These are phyloP conservation scores for Dendryphion nanum DNA, from an alignment of 2,329 filamentous ascomycete species.

Conservation along the genomic window DNA sequence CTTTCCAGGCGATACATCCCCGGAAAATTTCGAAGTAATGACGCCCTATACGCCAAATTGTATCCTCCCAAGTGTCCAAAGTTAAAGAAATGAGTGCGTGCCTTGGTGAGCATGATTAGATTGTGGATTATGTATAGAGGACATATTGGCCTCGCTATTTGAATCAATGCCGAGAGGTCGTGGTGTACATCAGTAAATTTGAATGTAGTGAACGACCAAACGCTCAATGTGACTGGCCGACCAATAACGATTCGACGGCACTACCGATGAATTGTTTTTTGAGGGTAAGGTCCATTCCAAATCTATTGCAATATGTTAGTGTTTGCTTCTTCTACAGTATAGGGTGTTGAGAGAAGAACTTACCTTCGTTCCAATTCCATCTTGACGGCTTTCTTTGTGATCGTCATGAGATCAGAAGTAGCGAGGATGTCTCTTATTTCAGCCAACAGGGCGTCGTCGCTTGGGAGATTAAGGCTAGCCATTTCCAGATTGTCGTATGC, in stretches of 20 bases:
- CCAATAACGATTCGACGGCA: slow-evolving; percentile 29
- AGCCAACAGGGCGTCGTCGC: slow-evolving; percentile 82
- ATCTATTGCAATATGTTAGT: slow-evolving; percentile 44
- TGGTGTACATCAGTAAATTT: slow-evolving; percentile 8
- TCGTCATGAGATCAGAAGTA: slow-evolving; percentile 92
- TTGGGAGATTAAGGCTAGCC: slow-evolving; percentile 73
- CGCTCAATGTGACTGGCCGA: slow-evolving; percentile 21
- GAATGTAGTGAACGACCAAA: background rate
- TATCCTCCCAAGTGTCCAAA: no score
- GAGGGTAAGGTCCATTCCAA: slow-evolving; percentile 79
- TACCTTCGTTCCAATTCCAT: slow-evolving; percentile 78
- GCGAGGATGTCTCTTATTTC: slow-evolving; percentile 93
- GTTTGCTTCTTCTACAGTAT: background rate
- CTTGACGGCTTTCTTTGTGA: slow-evolving; percentile 99
- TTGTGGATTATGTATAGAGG: slow-evolving; percentile 4
- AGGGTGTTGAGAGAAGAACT: slow-evolving; percentile 6
- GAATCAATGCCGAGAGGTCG: no score
- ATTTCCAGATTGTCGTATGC: slow-evolving; percentile 61
- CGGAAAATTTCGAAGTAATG: no score
- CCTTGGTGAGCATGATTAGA: slow-evolving; percentile 7
- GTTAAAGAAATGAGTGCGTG: slow-evolving; percentile 10
- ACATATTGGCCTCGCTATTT: no score
- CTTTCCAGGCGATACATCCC: no score
- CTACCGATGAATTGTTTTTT: slow-evolving; percentile 82
- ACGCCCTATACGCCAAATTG: no score